A percentile compares a stretch with the other conserved stretches of the same genome.
These are phyloP conservation scores for Orbilia quercus DNA, from an alignment of 2,329 filamentous ascomycete genomes.

Conservation along the genomic window DNA sequence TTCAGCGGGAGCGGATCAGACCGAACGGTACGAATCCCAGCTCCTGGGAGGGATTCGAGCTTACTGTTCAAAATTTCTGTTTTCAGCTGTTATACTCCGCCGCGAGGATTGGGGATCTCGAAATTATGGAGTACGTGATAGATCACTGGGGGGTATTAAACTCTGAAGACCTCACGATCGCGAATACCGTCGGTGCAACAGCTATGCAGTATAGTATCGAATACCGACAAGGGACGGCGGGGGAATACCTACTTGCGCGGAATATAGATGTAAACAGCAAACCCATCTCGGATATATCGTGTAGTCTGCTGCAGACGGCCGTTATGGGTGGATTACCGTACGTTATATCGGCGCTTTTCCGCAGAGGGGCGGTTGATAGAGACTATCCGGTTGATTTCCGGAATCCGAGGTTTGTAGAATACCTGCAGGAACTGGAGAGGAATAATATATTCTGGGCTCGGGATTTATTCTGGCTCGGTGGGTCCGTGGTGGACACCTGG, in stretches of 20 bases:
- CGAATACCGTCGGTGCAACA: slow-evolving; percentile 9
- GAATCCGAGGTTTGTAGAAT: background rate
- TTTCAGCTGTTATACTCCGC: slow-evolving; percentile 20
- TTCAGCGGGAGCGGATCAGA: background rate
- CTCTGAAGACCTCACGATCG: background rate
- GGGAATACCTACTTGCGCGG: slow-evolving; percentile 3
- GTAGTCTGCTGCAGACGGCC: slow-evolving; percentile 9
- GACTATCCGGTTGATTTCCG: background rate
- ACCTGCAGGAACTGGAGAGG: background rate
- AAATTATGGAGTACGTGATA: background rate
- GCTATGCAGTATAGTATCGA: slow-evolving; percentile 18
- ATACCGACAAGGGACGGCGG: slow-evolving; percentile 2
- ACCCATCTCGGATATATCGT: slow-evolving; percentile 4
- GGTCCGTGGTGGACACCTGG: background rate
- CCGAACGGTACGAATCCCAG: background rate
- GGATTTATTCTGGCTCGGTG: background rate
- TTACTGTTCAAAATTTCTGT: slow-evolving; percentile 8
- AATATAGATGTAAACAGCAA: slow-evolving; percentile 11
- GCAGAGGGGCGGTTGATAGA: background rate
- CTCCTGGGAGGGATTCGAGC: background rate
- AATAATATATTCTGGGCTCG: background rate
- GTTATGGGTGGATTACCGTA: background rate
- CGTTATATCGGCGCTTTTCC: background rate
- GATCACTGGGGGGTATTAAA: slow-evolving; percentile 4
- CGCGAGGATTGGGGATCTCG: slow-evolving; percentile 20